Percentiles rank a stretch among this genome's conserved stretches.
These are phyloP conservation scores for Brassica incana DNA, from an alignment of 345 rosid genomes.

Conservation along the genomic window DNA sequence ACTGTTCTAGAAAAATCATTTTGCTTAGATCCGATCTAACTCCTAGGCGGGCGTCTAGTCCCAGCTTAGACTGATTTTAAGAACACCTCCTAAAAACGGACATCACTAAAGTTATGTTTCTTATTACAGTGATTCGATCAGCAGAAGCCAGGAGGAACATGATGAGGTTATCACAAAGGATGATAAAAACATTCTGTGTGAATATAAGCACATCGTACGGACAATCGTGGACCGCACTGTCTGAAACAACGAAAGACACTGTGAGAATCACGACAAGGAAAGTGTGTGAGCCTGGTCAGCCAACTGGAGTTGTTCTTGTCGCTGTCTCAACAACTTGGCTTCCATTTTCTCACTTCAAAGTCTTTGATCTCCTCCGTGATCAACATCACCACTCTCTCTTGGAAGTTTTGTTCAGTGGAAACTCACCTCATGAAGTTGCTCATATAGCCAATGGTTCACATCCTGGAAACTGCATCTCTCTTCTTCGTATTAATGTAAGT, in stretches of 20 bases:
- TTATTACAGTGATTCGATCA: slow-evolving; percentile 63
- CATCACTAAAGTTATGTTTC: not conserved
- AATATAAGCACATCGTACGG: slow-evolving; percentile 64
- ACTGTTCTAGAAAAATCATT: too few relatives aligned
- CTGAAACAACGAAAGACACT: slow-evolving; percentile 57
- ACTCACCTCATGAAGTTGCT: slow-evolving; percentile 85
- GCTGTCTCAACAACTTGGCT: slow-evolving; percentile 90
- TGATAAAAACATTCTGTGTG: slow-evolving; percentile 71
- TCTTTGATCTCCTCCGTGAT: slow-evolving; percentile 75
- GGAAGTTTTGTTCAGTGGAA: slow-evolving; percentile 81
- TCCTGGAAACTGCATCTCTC: slow-evolving; percentile 93
- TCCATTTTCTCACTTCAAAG: slow-evolving; percentile 62
- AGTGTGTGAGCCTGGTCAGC: slow-evolving; percentile 72
- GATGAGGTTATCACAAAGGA: slow-evolving; percentile 80
- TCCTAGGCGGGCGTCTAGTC: too few relatives aligned
- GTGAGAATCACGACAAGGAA: slow-evolving; percentile 81
- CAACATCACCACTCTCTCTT: slow-evolving; percentile 74
- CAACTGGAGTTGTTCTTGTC: slow-evolving; percentile 73
- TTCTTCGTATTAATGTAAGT: slow-evolving; percentile 83
- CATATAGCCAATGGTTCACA: slow-evolving; percentile 94
- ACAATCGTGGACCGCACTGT: slow-evolving; percentile 84
- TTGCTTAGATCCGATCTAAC: too few relatives aligned
- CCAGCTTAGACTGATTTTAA: too few relatives aligned
- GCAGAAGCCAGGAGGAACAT: slow-evolving; percentile 75
- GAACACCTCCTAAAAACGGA: not conserved